Evolutionary conservation across 2,329 filamentous ascomycete species (phyloP).

Genomic region (Hypoxylon sp.): DNA sequence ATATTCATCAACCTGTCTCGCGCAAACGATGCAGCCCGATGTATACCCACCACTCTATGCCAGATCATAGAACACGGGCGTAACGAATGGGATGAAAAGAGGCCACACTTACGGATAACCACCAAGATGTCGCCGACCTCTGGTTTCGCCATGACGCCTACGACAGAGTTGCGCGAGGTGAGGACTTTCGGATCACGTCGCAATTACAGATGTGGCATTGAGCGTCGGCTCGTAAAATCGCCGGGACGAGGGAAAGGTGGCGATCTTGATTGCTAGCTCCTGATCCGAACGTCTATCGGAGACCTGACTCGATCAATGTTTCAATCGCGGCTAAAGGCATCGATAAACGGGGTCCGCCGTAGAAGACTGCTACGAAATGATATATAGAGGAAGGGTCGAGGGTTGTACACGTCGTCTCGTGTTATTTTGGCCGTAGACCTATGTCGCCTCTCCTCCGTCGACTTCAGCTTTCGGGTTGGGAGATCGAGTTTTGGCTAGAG

Average conservation of each 20-base stretch:
- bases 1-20: slow-evolving; percentile 12
- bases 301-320: slow-evolving; percentile 47
- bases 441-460: slow-evolving; percentile 35
- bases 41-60: slow-evolving; percentile 10
- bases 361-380: slow-evolving; percentile 31
- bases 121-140: slow-evolving; percentile 75
- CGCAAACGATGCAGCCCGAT: slow-evolving; percentile 20
- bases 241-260: slow-evolving; percentile 31
- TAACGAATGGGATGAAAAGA: slow-evolving; percentile 23
- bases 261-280: slow-evolving; percentile 34
- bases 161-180: slow-evolving; percentile 14
- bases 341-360: slow-evolving; percentile 24
- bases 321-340: slow-evolving; percentile 45
- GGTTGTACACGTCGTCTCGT: slow-evolving; percentile 18
- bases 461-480: slow-evolving; percentile 32
- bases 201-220: slow-evolving; percentile 26
- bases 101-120: slow-evolving; percentile 75
- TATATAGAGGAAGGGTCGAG: slow-evolving; percentile 33
- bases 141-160: slow-evolving; percentile 62
- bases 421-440: slow-evolving; percentile 27
- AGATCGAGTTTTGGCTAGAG: slow-evolving; percentile 38
- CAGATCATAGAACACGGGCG: slow-evolving; percentile 15
- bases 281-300: slow-evolving; percentile 39
- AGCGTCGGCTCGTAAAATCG: slow-evolving; percentile 19
- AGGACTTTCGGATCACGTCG: slow-evolving; percentile 25